Conservation (phyloP, 2,329 filamentous ascomycete genomes). For the Exserohilum rostratum region DNA sequence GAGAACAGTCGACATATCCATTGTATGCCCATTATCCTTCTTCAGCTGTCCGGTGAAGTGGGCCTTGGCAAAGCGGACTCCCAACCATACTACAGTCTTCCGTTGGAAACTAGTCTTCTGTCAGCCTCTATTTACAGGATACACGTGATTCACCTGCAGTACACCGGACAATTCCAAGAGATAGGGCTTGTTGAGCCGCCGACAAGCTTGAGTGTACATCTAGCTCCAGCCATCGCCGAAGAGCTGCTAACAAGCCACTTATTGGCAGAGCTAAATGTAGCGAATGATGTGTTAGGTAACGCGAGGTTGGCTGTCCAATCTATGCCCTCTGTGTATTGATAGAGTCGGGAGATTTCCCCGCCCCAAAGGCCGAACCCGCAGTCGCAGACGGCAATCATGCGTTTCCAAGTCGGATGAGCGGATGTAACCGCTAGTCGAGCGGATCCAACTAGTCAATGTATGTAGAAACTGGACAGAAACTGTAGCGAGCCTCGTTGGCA, state of each 20-base stretch:
- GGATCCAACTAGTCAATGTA: slow-evolving; percentile 67
- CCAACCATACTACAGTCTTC: slow-evolving; percentile 38
- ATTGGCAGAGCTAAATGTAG: slow-evolving; percentile 59
- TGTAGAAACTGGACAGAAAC: slow-evolving; percentile 63
- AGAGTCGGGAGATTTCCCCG: slow-evolving; percentile 58
- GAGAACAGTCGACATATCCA: no score
- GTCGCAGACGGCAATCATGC: slow-evolving; percentile 69
- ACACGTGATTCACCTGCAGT: slow-evolving; percentile 27
- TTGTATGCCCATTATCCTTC: slow-evolving; percentile 39
- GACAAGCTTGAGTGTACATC: slow-evolving; percentile 52
- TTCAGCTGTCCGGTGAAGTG: slow-evolving; percentile 30
- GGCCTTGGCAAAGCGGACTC: slow-evolving; percentile 41
- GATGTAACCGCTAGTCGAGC: slow-evolving; percentile 64
- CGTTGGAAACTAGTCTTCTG: slow-evolving; percentile 35
- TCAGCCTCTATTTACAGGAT: slow-evolving; percentile 37
- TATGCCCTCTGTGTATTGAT: slow-evolving; percentile 57
- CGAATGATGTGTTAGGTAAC: slow-evolving; percentile 63
- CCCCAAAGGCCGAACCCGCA: slow-evolving; percentile 61
- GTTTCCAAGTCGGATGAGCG: slow-evolving; percentile 65
- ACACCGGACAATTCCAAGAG: slow-evolving; percentile 51
- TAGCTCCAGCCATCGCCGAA: slow-evolving; percentile 56
- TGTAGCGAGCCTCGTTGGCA: slow-evolving; percentile 69
- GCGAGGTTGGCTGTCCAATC: slow-evolving; percentile 60
- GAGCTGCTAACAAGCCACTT: slow-evolving; percentile 46
- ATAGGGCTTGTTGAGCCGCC: slow-evolving; percentile 48